A percentile compares a stretch with the other conserved stretches of the same genome.
phyloP scores from a whole-genome alignment of 495 filamentous ascomycete species.

The Pseudevernia furfuracea region DNA sequence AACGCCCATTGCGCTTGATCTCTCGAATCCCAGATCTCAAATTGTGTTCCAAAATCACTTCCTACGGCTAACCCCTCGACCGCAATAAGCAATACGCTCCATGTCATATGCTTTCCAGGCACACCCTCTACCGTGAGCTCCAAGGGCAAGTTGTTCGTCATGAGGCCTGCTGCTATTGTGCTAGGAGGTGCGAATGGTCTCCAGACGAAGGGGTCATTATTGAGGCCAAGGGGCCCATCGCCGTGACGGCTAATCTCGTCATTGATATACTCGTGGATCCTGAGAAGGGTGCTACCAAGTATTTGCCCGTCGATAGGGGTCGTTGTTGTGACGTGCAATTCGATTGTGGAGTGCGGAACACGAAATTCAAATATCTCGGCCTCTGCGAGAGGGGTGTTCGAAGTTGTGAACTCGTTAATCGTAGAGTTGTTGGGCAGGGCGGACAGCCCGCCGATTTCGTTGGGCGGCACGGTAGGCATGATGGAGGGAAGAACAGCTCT shows the following conservation, averaged over 20 bases:
- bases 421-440: not conserved
- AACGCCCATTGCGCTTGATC: not conserved
- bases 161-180: not conserved
- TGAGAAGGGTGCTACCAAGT: constrained; percentile 1
- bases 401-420: not conserved
- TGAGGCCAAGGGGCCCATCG: constrained; percentile 3
- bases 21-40: constrained; percentile 3
- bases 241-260: not conserved
- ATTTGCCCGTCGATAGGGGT: not conserved
- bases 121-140: not conserved
- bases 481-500: not conserved
- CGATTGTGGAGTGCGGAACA: constrained; percentile 7
- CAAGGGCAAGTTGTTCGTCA: not conserved
- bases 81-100: constrained; percentile 1
- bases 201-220: constrained; percentile 9
- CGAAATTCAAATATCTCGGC: not conserved
- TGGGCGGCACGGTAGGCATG: not conserved
- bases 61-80: not conserved
- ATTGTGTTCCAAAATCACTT: not conserved
- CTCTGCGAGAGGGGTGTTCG: not conserved
- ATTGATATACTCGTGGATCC: not conserved
- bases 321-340: not conserved
- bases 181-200: not conserved
- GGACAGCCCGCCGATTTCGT: not conserved
- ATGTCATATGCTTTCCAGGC: not conserved